phyloP scores from a whole-genome alignment of 305 asterid species.

The Fraxinus ornus region DNA sequence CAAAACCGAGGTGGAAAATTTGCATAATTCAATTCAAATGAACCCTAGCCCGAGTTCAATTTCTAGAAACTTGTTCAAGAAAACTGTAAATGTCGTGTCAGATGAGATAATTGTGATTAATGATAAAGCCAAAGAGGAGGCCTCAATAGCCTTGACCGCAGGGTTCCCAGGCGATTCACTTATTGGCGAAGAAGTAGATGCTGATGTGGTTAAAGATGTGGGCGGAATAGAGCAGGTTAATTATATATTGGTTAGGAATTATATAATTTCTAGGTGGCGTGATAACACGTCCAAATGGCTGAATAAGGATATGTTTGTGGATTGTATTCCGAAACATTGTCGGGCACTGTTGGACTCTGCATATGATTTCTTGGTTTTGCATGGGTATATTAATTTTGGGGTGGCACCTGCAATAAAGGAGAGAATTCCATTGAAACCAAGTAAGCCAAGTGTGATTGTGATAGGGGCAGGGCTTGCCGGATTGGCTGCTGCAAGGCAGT shows the following conservation, averaged over 20 bases:
- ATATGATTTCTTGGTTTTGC: constrained; percentile 64
- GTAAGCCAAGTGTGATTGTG: constrained; percentile 56
- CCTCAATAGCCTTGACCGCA: constrained; percentile 77
- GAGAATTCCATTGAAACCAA: constrained; percentile 50
- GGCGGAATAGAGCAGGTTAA: constrained; percentile 98
- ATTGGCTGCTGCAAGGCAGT: constrained; percentile 93
- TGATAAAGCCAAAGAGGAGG: constrained; percentile 87
- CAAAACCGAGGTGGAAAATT: constrained; percentile 31
- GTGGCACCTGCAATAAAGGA: constrained; percentile 74
- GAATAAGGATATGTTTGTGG: constrained; percentile 72
- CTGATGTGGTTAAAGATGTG: constrained; percentile 76
- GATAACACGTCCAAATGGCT: constrained; percentile 75
- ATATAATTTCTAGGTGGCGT: constrained; percentile 78
- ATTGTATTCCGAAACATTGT: constrained; percentile 78
- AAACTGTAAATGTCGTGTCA: constrained; percentile 43
- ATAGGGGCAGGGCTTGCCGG: constrained; percentile 96
- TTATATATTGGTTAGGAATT: constrained; percentile 79
- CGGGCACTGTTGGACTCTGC: constrained; percentile 58
- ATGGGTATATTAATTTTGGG: constrained; percentile 91
- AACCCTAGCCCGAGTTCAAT: constrained; percentile 29
- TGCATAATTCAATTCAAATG: constrained; percentile 24
- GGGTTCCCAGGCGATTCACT: constrained; percentile 95
- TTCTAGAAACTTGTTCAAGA: constrained; percentile 24
- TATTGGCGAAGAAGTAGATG: constrained; percentile 87
- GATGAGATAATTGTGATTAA: constrained; percentile 95